These are phyloP conservation scores for Hypoxylon rubiginosum DNA, from an alignment of 2,329 filamentous ascomycete genomes.

Conservation along the genomic window DNA sequence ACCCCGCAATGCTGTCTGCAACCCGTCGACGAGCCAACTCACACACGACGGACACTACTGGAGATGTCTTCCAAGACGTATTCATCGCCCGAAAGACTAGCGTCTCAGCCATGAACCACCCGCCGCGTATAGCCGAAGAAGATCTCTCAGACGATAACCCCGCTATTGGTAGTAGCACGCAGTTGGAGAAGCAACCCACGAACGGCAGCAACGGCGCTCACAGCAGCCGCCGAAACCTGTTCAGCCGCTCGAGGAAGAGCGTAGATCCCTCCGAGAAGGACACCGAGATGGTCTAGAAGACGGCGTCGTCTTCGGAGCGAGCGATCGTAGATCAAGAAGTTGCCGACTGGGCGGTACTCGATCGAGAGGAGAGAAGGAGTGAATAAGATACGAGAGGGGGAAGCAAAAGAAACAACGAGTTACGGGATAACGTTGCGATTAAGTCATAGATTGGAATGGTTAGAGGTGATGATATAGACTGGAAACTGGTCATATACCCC, in stretches of 20 bases:
- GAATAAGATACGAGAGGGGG: neutral
- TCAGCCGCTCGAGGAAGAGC: conserved; percentile 42
- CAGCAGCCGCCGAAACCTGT: conserved; percentile 37
- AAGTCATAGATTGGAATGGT: neutral
- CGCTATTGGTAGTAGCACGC: conserved; percentile 41
- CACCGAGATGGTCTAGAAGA: conserved; percentile 45
- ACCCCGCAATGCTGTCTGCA: conserved; percentile 46
- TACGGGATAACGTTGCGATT: neutral
- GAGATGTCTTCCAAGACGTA: conserved; percentile 61
- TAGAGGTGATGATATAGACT: neutral
- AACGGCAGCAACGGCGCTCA: conserved; percentile 38
- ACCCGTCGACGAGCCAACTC: conserved; percentile 49
- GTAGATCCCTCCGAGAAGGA: conserved; percentile 37
- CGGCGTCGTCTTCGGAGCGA: neutral
- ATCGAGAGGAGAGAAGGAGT: neutral
- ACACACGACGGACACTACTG: conserved; percentile 41
- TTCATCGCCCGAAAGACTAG: conserved; percentile 58
- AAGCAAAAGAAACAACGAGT: neutral
- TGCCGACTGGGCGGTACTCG: neutral
- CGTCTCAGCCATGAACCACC: conserved; percentile 35
- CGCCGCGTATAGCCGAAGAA: conserved; percentile 49
- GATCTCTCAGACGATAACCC: conserved; percentile 45
- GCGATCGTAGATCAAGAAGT: neutral
- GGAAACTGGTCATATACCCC: conserved; percentile 6
- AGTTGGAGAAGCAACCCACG: conserved; percentile 38